These are phyloP conservation scores for Capsicum rhomboideum DNA, from an alignment of 257 asterid species.

Conservation along the genomic window DNA sequence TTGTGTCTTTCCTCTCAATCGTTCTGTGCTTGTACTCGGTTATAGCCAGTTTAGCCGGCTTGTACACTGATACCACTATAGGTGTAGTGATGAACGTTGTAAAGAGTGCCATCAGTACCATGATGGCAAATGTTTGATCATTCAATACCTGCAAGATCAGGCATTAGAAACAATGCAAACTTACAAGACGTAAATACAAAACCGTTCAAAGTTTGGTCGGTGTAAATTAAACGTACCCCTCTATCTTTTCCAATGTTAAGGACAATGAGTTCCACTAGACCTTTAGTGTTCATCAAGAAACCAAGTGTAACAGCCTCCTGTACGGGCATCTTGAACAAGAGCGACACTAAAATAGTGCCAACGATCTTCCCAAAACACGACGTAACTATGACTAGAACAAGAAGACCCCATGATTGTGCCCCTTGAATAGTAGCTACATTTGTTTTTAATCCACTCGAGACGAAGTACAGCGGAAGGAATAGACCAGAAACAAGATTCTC, in stretches of 20 bases:
- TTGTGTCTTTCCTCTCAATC: slow-evolving; percentile 24
- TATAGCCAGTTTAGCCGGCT: slow-evolving; percentile 36
- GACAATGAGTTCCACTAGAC: slow-evolving; percentile 41
- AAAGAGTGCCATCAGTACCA: slow-evolving; percentile 61
- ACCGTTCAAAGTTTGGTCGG: background rate
- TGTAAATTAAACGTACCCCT: slow-evolving; percentile 12
- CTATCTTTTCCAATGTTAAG: slow-evolving; percentile 40
- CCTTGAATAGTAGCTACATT: slow-evolving; percentile 33
- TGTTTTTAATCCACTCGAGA: slow-evolving; percentile 39
- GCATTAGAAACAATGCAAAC: background rate
- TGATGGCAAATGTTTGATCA: slow-evolving; percentile 50
- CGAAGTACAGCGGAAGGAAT: slow-evolving; percentile 38
- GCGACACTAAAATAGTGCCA: slow-evolving; percentile 29
- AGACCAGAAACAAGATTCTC: slow-evolving; percentile 42
- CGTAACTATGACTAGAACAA: slow-evolving; percentile 29
- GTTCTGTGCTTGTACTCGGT: slow-evolving; percentile 34
- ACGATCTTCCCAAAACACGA: slow-evolving; percentile 39
- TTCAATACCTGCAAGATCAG: slow-evolving; percentile 36
- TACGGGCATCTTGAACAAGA: slow-evolving; percentile 17
- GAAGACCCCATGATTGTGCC: slow-evolving; percentile 37
- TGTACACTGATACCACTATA: slow-evolving; percentile 25
- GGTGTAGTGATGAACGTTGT: slow-evolving; percentile 59
- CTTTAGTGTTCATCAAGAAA: slow-evolving; percentile 42
- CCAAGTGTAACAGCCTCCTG: slow-evolving; percentile 30
- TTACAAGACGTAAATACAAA: background rate